phyloP scores from a whole-genome alignment of 257 asterid genomes.

The Salvia hispanica region DNA sequence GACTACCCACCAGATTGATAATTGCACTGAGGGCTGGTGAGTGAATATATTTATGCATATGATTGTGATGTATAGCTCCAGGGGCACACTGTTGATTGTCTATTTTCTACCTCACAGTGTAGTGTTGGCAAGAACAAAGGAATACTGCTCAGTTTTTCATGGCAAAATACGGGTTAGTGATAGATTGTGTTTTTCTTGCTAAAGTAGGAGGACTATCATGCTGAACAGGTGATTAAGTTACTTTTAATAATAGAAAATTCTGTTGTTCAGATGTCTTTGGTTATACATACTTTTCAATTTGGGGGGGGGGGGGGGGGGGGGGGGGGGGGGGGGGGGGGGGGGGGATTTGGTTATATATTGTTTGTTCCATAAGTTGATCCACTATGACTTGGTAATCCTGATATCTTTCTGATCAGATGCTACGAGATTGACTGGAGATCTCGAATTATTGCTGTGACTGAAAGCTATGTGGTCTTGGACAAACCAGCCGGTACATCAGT shows the following conservation, averaged over 20 bases:
- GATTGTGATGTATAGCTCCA: slow-evolving; percentile 17
- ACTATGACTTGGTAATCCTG: background rate
- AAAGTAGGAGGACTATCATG: slow-evolving; percentile 5
- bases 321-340: no score
- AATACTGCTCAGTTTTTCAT: slow-evolving; percentile 87
- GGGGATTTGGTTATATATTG: slow-evolving; percentile 12
- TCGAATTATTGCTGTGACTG: no score
- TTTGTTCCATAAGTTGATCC: slow-evolving; percentile 4
- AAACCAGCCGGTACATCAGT: no score
- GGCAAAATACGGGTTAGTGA: slow-evolving; percentile 86
- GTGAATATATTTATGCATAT: slow-evolving; percentile 8
- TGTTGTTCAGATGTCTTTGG: no score
- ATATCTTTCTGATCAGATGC: slow-evolving; percentile 58
- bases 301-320: no score
- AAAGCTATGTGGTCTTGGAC: no score
- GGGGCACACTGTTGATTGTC: slow-evolving; percentile 25
- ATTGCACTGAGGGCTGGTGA: slow-evolving; percentile 96
- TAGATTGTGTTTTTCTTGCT: slow-evolving; percentile 21
- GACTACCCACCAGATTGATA: slow-evolving; percentile 99
- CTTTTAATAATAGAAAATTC: slow-evolving; percentile 3
- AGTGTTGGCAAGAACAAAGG: slow-evolving; percentile 83
- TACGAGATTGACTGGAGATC: slow-evolving; percentile 94
- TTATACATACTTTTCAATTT: no score
- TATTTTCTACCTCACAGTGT: slow-evolving; percentile 56
- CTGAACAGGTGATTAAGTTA: slow-evolving; percentile 6